Base-by-base conservation (phyloP, 768 basidiomycete species). In the Lyophyllum decastes region DNA sequence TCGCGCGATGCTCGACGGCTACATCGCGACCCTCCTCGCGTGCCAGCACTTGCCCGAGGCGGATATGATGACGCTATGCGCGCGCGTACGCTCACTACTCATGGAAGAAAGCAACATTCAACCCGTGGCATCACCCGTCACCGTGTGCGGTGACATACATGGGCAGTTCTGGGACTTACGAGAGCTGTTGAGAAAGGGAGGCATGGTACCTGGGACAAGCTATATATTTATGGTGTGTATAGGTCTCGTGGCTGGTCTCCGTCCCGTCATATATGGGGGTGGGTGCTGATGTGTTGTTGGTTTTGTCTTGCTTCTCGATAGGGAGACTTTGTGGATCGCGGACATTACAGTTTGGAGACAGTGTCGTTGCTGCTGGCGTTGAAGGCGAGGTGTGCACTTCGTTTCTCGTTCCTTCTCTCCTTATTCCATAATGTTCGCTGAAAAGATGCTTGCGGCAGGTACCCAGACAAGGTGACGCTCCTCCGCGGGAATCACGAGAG, bases 51-150 rank as follows among this genome's bases (percentile, higher is more conserved):
- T 99, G 50, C 84, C 92, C 16, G 97, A 99, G 75, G 70, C 84
- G 11, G 93, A 96, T 62, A 97, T 99, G 86, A 96, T 95, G 70
- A 77, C 88, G 43, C 86, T 99, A 49, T 98, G 96, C 79, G 85
- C 94, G 57, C 86, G 88, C 59, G 95, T 98, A 21, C 86, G 93
- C 50, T 83, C 88, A 48, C 88, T 95, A 48, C 82, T 97, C 35
- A 88, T 98, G 71, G 96, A 99, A 71, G 96, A 99, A 71, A 94
- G 90, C 54, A 99, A 98, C 70, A 95, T 98, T 55, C 95, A 98
- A 68, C 95, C 95, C 30, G 93, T 99, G 52, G 91, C 92, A 33
- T 91, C 86, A 61, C 96, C 96, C 0, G 96, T 98, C 35, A 98
- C 96, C 27, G 90, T 94, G 62, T 93, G 92, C 68, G 95, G 95